Conservation (phyloP, 495 filamentous ascomycete species). For the Neurospora sp. region DNA sequence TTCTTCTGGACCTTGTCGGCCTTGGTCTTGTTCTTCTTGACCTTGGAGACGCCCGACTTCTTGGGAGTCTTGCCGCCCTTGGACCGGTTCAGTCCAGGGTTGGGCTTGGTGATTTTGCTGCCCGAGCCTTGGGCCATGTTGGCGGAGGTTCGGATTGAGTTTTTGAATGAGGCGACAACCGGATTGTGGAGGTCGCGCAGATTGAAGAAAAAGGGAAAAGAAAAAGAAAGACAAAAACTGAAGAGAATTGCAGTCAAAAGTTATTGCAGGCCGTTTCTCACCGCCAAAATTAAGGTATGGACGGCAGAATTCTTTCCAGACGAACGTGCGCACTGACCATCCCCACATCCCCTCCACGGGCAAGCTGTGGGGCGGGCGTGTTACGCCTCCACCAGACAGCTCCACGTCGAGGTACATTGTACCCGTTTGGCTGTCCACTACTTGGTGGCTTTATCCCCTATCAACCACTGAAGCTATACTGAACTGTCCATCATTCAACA, state of each 20-base stretch:
- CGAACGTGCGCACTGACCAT: not conserved
- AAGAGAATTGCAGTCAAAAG: too few relatives aligned
- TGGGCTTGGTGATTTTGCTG: conserved; percentile 24
- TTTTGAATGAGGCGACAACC: not conserved
- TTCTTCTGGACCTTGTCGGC: conserved; percentile 36
- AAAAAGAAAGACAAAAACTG: too few relatives aligned
- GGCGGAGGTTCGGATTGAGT: not conserved
- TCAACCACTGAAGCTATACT: not conserved
- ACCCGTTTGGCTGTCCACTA: not conserved
- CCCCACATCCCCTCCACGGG: not conserved
- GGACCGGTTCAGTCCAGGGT: conserved; percentile 20
- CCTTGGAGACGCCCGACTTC: conserved; percentile 22
- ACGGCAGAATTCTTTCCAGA: not conserved
- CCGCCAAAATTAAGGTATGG: not conserved
- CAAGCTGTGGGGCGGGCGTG: not conserved
- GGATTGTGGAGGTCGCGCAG: not conserved
- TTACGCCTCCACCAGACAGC: not conserved
- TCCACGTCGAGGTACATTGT: not conserved
- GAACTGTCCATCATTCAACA: not conserved
- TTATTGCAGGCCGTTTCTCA: too few relatives aligned
- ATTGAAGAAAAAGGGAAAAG: not conserved
- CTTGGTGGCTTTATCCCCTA: not conserved
- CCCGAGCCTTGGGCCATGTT: conserved; percentile 38
- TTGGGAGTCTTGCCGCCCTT: conserved; percentile 15
- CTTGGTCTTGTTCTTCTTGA: conserved; percentile 28